These are phyloP conservation scores for Monilinia aucupariae DNA, from an alignment of 2,329 filamentous ascomycete genomes.

Conservation along the genomic window DNA sequence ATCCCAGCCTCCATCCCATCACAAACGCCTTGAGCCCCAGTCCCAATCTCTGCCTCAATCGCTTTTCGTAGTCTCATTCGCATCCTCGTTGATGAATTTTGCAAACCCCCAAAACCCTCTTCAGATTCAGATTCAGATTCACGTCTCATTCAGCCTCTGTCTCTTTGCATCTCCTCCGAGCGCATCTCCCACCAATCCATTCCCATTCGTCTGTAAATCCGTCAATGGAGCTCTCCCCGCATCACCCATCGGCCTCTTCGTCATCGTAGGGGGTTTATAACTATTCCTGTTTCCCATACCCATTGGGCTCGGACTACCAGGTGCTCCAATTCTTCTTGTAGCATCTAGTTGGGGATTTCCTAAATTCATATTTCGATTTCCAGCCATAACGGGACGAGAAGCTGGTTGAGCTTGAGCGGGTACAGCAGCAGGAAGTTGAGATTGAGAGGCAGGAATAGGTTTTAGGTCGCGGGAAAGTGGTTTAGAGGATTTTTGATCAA, in stretches of 20 bases:
- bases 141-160: constrained; percentile 30
- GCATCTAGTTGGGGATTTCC: constrained; percentile 37
- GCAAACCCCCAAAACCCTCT: background rate
- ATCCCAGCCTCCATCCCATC: constrained; percentile 1
- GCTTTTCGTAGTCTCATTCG: background rate
- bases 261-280: constrained; percentile 55
- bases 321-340: constrained; percentile 54
- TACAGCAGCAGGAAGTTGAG: constrained; percentile 25
- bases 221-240: constrained; percentile 26
- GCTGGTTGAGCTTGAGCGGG: constrained; percentile 33
- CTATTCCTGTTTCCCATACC: constrained; percentile 49
- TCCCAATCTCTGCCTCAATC: background rate
- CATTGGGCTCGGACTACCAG: constrained; percentile 47
- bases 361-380: background rate
- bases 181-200: constrained; percentile 23
- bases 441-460: constrained; percentile 41
- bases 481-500: constrained; percentile 72
- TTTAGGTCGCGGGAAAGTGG: constrained; percentile 58
- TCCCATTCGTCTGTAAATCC: constrained; percentile 33
- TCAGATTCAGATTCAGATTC: background rate
- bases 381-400: background rate
- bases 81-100: background rate
- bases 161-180: constrained; percentile 33
- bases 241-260: constrained; percentile 36
- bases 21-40: background rate